phyloP scores from a whole-genome alignment of 495 filamentous ascomycete genomes.

The Lasiosphaeria miniovina region DNA sequence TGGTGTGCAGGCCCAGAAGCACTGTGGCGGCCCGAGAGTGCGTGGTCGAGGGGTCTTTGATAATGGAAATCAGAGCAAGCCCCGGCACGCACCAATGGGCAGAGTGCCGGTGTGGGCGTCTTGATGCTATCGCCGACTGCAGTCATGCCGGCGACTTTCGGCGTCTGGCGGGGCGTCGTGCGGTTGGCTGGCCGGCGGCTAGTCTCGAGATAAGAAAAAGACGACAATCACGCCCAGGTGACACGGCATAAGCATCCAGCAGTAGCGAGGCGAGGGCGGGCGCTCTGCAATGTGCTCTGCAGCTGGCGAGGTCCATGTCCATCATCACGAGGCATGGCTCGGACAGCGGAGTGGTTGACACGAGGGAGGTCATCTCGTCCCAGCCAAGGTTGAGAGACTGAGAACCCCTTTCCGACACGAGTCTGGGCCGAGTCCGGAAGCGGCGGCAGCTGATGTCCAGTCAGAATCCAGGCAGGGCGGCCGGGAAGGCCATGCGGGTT shows the following conservation, averaged over 20 bases:
- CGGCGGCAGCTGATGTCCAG: neutral
- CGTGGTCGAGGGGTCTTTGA: too few species aligned
- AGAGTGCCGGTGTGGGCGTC: too few species aligned
- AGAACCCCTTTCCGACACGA: neutral
- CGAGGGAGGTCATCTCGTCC: neutral
- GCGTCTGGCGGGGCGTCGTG: neutral
- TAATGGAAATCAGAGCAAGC: too few species aligned
- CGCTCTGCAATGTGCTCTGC: neutral
- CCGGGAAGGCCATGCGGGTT: conserved; percentile 2
- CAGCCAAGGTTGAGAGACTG: neutral
- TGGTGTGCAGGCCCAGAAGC: too few species aligned
- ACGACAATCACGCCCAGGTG: neutral
- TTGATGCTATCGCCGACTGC: too few species aligned
- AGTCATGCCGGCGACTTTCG: neutral
- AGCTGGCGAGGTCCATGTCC: neutral
- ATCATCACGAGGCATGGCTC: neutral
- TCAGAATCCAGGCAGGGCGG: neutral
- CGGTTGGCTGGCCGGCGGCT: neutral
- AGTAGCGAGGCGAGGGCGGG: neutral
- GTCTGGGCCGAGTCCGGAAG: neutral
- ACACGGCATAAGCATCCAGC: neutral
- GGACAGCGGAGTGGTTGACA: neutral
- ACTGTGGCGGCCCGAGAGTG: too few species aligned
- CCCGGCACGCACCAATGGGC: too few species aligned
- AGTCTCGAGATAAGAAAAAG: neutral